A percentile compares a stretch with the other conserved stretches of the same genome.
phyloP scores from a whole-genome alignment of 2,329 filamentous ascomycete species.

The Lasiodiplodia sp. region DNA sequence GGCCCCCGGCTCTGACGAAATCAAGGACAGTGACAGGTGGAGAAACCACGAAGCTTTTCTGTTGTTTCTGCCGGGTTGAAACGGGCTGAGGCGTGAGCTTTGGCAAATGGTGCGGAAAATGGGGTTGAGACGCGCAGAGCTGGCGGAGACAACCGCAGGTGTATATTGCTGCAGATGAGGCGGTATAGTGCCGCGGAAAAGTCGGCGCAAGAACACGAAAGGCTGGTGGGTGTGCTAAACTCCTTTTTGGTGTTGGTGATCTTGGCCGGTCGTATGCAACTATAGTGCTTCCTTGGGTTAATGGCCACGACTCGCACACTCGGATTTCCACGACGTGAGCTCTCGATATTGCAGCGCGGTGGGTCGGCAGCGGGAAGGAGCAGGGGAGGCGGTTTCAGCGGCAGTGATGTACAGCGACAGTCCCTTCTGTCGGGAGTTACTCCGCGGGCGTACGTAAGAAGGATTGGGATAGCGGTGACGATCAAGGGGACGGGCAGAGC shows the following conservation, averaged over 20 bases:
- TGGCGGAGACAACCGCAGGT: not conserved
- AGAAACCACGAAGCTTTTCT: not conserved
- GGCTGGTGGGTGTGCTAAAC: too few relatives aligned
- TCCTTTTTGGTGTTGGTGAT: too few relatives aligned
- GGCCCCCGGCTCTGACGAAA: not conserved
- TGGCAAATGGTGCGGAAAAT: not conserved
- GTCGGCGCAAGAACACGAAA: not conserved
- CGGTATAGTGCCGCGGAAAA: not conserved
- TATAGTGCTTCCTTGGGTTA: too few relatives aligned
- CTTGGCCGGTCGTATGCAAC: too few relatives aligned
- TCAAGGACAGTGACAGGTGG: constrained; percentile 22
- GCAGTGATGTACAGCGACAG: not conserved
- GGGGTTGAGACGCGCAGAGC: not conserved
- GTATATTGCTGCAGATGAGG: constrained; percentile 3
- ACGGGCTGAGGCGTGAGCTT: not conserved
- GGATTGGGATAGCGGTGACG: not conserved
- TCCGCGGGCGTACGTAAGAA: not conserved
- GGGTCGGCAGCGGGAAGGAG: not conserved
- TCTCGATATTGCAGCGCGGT: too few relatives aligned
- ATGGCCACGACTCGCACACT: too few relatives aligned
- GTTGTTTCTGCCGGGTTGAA: not conserved
- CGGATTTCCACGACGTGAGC: too few relatives aligned
- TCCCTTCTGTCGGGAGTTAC: not conserved
- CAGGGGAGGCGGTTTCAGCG: not conserved
- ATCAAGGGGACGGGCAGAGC: not conserved